phyloP scores from a whole-genome alignment of 2,329 filamentous ascomycete species.

The Lachnellula occidentalis region DNA sequence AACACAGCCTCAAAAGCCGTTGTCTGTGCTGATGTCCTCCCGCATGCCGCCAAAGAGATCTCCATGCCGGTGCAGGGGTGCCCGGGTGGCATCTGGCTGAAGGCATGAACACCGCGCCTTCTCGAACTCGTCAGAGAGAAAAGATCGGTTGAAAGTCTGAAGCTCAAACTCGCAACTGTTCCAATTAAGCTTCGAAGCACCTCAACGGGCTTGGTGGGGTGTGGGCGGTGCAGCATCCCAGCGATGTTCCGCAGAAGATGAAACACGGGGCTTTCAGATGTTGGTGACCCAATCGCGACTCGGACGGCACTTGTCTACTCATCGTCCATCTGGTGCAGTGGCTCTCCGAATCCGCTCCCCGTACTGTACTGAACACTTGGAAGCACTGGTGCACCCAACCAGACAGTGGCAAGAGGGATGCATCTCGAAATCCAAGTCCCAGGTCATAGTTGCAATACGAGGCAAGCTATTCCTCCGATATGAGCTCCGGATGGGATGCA shows the following conservation, averaged over 20 bases:
- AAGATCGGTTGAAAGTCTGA: constrained; percentile 8
- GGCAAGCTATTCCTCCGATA: constrained; percentile 6
- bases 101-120: constrained; percentile 22
- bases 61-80: constrained; percentile 11
- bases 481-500: constrained; percentile 10
- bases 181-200: constrained; percentile 1
- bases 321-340: not conserved
- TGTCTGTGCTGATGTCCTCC: constrained; percentile 3
- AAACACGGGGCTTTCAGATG: constrained; percentile 15
- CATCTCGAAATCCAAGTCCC: not conserved
- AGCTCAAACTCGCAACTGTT: not conserved
- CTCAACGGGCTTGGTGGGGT: not conserved
- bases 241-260: constrained; percentile 12
- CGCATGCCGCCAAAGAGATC: constrained; percentile 12
- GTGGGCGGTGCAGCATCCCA: constrained; percentile 15
- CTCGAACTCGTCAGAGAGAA: constrained; percentile 18
- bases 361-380: not conserved
- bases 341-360: not conserved
- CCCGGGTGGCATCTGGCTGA: constrained; percentile 1
- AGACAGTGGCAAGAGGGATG: not conserved
- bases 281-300: constrained; percentile 14
- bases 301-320: constrained; percentile 4
- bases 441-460: not conserved
- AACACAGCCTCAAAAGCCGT: constrained; percentile 6
- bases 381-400: not conserved